Conservation (phyloP, 345 rosid species). For the Carallia brachiata region DNA sequence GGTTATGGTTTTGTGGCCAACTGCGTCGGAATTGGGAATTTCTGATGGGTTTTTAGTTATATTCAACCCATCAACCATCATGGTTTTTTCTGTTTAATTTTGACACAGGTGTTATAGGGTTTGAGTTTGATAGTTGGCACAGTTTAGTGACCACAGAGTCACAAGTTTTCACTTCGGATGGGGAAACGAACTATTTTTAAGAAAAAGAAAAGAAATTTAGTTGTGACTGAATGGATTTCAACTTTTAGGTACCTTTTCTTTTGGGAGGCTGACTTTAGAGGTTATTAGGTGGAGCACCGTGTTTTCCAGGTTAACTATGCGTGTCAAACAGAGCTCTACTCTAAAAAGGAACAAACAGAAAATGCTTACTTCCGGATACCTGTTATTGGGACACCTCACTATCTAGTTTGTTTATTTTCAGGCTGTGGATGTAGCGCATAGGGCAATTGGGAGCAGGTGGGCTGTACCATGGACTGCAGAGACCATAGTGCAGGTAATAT, state of each 20-base stretch:
- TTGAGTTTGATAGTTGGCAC: background rate
- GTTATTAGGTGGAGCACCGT: background rate
- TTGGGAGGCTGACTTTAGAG: background rate
- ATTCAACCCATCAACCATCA: background rate
- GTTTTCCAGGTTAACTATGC: background rate
- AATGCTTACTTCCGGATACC: too few relatives aligned
- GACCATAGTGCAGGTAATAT: constrained; percentile 78
- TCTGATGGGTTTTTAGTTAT: too few relatives aligned
- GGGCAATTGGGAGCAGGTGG: constrained; percentile 81
- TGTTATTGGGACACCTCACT: background rate
- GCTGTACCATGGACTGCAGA: constrained; percentile 94
- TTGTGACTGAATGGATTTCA: background rate
- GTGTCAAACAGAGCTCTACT: background rate
- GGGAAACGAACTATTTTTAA: background rate
- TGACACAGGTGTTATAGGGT: background rate
- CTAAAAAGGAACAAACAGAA: background rate
- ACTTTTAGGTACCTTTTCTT: background rate
- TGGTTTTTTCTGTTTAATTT: background rate
- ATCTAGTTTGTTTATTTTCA: constrained; percentile 29
- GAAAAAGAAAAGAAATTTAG: background rate
- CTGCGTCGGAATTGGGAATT: too few relatives aligned
- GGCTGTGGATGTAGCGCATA: constrained; percentile 66
- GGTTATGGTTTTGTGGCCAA: background rate
- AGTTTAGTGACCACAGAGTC: background rate
- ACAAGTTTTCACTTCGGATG: background rate